Evolutionary conservation across 2,329 filamentous ascomycete species (phyloP).

Genomic region (Aphanocladium album): DNA sequence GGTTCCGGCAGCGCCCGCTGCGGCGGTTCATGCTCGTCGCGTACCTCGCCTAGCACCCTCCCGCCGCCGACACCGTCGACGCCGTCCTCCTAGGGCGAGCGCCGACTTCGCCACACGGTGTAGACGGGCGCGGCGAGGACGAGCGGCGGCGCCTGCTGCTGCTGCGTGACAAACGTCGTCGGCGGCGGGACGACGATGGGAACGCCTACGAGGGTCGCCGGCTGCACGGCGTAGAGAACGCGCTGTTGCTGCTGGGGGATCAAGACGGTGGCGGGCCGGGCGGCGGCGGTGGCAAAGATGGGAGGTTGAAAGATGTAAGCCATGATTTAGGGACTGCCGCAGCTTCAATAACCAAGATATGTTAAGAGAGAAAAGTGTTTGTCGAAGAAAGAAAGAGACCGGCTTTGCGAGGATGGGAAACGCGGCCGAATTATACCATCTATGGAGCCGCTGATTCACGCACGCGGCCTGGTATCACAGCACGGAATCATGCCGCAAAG

Average conservation of each 20-base stretch:
- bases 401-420: neutral
- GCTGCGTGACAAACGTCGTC: slow-evolving; percentile 13
- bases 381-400: neutral
- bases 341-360: neutral
- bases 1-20: neutral
- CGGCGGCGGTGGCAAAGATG: slow-evolving; percentile 18
- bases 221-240: slow-evolving; percentile 16
- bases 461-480: neutral
- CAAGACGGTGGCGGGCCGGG: neutral
- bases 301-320: slow-evolving; percentile 23
- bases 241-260: neutral
- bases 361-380: neutral
- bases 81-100: neutral
- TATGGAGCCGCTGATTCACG: slow-evolving; percentile 1
- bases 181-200: slow-evolving; percentile 14
- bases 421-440: neutral
- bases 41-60: neutral
- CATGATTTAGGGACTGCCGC: slow-evolving; percentile 17
- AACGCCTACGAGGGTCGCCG: neutral
- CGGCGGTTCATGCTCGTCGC: neutral
- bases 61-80: neutral
- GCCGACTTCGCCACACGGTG: neutral
- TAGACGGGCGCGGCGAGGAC: neutral
- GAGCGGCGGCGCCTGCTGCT: neutral
- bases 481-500: neutral